Percentiles rank a stretch among this genome's conserved stretches.
Evolutionary conservation across 108 stramenopile species (phyloP).

Genomic region (Poteriospumella lacustris): DNA sequence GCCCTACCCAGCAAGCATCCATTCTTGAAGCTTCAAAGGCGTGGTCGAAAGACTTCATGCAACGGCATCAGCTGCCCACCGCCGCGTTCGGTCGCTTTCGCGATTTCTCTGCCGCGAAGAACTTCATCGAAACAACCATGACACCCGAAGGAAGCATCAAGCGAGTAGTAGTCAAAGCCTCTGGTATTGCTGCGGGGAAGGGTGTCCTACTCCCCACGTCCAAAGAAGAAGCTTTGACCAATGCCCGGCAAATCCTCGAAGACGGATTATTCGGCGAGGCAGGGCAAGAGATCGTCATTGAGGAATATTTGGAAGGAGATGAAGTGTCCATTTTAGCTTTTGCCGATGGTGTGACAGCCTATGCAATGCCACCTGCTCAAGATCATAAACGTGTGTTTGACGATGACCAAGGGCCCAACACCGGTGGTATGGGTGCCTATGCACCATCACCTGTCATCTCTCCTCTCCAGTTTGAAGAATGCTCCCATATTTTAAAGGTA

Average conservation of each 20-base stretch:
- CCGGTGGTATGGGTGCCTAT: conserved; percentile 99
- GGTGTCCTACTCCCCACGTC: conserved; percentile 88
- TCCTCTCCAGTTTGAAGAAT: conserved; percentile 57
- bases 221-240: conserved; percentile 78
- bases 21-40: conserved; percentile 94
- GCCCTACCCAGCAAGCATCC: conserved; percentile 83
- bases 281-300: conserved; percentile 92
- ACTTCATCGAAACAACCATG: conserved; percentile 47
- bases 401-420: conserved; percentile 91
- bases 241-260: conserved; percentile 86
- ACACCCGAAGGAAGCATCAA: too few relatives aligned
- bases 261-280: conserved; percentile 85
- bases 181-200: conserved; percentile 97
- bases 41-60: conserved; percentile 95
- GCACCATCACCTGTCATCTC: conserved; percentile 92
- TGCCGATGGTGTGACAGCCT: conserved; percentile 84
- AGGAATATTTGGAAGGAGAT: conserved; percentile 92
- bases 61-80: conserved; percentile 81
- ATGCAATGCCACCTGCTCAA: conserved; percentile 24
- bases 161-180: conserved; percentile 92
- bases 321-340: conserved; percentile 92
- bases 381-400: conserved; percentile 98
- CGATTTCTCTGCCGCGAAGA: conserved; percentile 60
- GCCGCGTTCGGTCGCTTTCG: conserved; percentile 87
- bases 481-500: background rate